Conservation (phyloP, 164 flowering plant genomes). For the Buxus sempervirens region DNA sequence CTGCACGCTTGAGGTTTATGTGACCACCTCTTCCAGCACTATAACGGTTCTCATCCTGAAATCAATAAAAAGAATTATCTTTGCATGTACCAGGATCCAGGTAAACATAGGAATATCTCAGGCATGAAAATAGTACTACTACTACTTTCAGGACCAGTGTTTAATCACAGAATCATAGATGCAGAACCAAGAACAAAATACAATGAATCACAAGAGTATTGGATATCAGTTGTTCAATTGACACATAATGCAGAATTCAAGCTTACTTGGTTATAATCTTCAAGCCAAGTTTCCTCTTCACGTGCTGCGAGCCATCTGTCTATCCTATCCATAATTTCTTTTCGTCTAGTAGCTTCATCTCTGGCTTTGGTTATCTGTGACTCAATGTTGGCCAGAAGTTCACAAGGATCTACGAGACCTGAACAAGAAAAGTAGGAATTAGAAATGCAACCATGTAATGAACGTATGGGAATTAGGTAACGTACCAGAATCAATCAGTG, state of each 20-base stretch:
- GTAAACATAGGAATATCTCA: background rate
- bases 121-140: background rate
- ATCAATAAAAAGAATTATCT: conserved; percentile 9
- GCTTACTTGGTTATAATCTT: conserved; percentile 77
- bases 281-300: conserved; percentile 96
- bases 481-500: conserved; percentile 87
- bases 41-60: conserved; percentile 77
- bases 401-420: conserved; percentile 92
- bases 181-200: background rate
- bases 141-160: background rate
- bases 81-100: background rate
- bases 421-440: conserved; percentile 1
- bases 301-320: conserved; percentile 86
- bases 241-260: background rate
- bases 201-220: background rate
- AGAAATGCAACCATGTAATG: background rate
- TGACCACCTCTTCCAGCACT: conserved; percentile 90
- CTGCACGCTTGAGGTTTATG: conserved; percentile 84
- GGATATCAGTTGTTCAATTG: background rate
- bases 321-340: conserved; percentile 83
- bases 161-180: background rate
- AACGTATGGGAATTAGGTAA: background rate
- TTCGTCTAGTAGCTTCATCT: conserved; percentile 69
- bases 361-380: conserved; percentile 62
- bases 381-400: conserved; percentile 81